Conservation (phyloP, 768 basidiomycete genomes). For the Xerocomus potaroensis region DNA sequence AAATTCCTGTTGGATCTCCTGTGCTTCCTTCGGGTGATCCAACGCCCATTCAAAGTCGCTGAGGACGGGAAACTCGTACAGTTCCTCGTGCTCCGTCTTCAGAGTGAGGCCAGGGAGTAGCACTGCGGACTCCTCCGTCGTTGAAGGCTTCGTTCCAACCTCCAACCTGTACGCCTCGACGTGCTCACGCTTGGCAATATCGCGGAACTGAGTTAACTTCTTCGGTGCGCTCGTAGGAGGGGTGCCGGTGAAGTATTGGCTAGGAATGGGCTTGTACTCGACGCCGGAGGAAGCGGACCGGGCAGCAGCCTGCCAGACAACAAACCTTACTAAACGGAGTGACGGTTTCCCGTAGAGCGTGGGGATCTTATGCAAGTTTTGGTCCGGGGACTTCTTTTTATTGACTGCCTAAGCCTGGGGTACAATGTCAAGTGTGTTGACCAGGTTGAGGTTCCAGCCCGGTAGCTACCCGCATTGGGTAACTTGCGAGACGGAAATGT, state of each 20-base stretch:
- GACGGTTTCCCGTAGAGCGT: not conserved
- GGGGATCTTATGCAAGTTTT: not conserved
- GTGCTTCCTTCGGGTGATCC: not conserved
- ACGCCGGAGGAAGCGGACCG: not conserved
- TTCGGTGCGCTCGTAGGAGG: not conserved
- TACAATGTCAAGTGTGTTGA: constrained; percentile 12
- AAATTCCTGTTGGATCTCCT: too few relatives aligned
- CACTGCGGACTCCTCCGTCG: too few relatives aligned
- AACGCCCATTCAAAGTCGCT: not conserved
- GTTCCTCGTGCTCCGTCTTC: not conserved
- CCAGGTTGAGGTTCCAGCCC: constrained; percentile 18
- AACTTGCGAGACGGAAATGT: not conserved
- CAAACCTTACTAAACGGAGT: not conserved
- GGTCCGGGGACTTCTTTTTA: not conserved
- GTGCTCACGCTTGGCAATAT: not conserved
- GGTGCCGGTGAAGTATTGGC: not conserved
- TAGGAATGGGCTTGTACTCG: not conserved
- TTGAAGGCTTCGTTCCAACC: not conserved
- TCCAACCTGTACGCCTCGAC: not conserved
- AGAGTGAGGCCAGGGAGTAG: not conserved
- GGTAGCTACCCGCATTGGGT: not conserved
- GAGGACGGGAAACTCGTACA: not conserved
- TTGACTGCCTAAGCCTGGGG: constrained; percentile 9
- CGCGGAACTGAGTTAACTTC: not conserved
- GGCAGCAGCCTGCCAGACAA: not conserved